phyloP scores from a whole-genome alignment of 306 rosid genomes.

The Lithocarpus polystachyus region DNA sequence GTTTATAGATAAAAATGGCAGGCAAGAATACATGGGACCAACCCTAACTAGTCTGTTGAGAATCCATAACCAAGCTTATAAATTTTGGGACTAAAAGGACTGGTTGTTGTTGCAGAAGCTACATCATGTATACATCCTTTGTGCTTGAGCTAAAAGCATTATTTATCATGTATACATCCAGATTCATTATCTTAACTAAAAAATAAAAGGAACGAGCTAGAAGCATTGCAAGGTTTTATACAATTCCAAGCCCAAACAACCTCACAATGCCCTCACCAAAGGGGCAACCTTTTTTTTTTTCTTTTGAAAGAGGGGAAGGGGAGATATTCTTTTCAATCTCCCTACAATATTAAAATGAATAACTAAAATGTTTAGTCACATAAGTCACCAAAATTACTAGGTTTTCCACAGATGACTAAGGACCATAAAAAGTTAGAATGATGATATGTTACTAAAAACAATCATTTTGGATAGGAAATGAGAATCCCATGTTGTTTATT shows the following conservation, averaged over 20 bases:
- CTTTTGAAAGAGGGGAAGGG: not conserved
- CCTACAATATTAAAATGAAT: not conserved
- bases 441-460: constrained; percentile 8
- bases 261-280: not conserved
- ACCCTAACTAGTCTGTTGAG: no score
- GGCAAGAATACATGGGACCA: no score
- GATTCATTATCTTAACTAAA: not conserved
- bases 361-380: not conserved
- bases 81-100: no score
- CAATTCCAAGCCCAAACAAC: not conserved
- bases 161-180: no score
- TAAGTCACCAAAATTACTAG: not conserved
- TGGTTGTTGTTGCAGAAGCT: no score
- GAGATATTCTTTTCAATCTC: not conserved
- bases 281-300: no score
- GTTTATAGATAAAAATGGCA: no score
- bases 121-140: no score
- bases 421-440: not conserved
- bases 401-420: not conserved
- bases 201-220: not conserved
- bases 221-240: not conserved
- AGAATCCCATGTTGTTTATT: not conserved
- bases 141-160: no score
- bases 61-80: no score
- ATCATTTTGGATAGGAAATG: not conserved